Evolutionary conservation across 371 early-diverging fungal genomes (phyloP), one percentile per base, ranked within the genome.

Genomic region (Mortierella sp.): DNA sequence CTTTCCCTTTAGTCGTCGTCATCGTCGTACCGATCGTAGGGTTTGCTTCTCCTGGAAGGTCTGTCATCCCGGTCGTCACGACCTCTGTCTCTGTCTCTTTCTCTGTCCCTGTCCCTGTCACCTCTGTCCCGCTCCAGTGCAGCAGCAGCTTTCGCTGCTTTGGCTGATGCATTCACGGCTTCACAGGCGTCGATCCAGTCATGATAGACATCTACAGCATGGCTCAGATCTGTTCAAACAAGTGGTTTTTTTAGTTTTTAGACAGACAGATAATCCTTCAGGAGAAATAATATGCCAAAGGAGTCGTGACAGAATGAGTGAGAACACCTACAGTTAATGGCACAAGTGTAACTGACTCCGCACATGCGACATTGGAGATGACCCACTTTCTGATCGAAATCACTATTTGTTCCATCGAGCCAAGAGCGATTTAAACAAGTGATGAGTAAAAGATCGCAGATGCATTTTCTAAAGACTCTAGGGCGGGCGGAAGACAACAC

Each of bases 131-230:
- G 76, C 31, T 68, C 73, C 48, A 60, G 66, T 49, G 64, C 54
- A 48, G 65, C 65, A 7, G 63, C 67, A 19, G 53, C 39, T 58
- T 61, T 69, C 14, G 70, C 64, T 26, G 76, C 76, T 34, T 76
- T 76, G 21, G 70, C 70, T 6, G 69, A 56, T 4, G 76, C 61
- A 34, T 76, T 90, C 12, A 89, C 88, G 30, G 84, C 81, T 68
- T 93, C 93, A 60, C 91, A 89, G 9, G 93, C 91, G 72, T 94
- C 95, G 42, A 94, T 85, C 95, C 95, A 94, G 42, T 91, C 92
- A 26, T 87, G 88, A 73, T 93, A 94, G 2, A 94, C 92, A 78
- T 94, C 95, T 15, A 93, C 88, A 9, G 93, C 86, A 60, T 94
- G 93, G 63, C 88, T 87, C 31, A 94, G 80, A 47, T 83, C 91